These are phyloP conservation scores for Laetiporus sulphureus DNA, from an alignment of 1,284 basidiomycete genomes.

Conservation along the genomic window DNA sequence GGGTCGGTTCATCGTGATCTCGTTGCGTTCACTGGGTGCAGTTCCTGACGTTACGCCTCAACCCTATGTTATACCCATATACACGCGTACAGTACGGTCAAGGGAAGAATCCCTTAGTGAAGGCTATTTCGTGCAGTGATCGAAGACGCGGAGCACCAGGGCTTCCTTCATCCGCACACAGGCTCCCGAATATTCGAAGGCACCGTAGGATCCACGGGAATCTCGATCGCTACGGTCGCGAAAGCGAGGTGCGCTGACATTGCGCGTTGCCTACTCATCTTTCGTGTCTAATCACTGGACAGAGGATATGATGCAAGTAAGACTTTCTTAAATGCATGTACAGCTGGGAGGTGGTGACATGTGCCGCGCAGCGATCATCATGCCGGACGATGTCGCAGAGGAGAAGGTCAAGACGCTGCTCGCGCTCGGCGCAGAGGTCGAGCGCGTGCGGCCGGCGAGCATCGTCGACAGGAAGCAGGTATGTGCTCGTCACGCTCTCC, in stretches of 20 bases:
- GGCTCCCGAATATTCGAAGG: slow-evolving; percentile 96
- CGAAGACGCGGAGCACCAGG: slow-evolving; percentile 84
- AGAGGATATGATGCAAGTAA: slow-evolving; percentile 76
- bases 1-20: no score
- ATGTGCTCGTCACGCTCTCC: slow-evolving; percentile 19
- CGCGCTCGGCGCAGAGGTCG: slow-evolving; percentile 83
- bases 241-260: slow-evolving; percentile 80
- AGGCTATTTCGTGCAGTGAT: no score
- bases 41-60: no score
- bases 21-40: no score
- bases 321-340: neutral
- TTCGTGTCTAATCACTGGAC: neutral
- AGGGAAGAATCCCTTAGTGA: no score
- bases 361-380: slow-evolving; percentile 67
- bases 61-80: no score
- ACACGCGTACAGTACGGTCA: no score
- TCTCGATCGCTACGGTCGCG: slow-evolving; percentile 91
- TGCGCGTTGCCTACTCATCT: no score
- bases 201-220: slow-evolving; percentile 95
- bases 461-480: slow-evolving; percentile 95
- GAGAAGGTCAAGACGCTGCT: slow-evolving; percentile 87
- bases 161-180: slow-evolving; percentile 80
- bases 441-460: slow-evolving; percentile 81
- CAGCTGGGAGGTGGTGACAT: neutral
- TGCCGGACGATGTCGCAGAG: slow-evolving; percentile 90